phyloP scores from a whole-genome alignment of 2,329 filamentous ascomycete species.

The Aspergillus transmontanensis region DNA sequence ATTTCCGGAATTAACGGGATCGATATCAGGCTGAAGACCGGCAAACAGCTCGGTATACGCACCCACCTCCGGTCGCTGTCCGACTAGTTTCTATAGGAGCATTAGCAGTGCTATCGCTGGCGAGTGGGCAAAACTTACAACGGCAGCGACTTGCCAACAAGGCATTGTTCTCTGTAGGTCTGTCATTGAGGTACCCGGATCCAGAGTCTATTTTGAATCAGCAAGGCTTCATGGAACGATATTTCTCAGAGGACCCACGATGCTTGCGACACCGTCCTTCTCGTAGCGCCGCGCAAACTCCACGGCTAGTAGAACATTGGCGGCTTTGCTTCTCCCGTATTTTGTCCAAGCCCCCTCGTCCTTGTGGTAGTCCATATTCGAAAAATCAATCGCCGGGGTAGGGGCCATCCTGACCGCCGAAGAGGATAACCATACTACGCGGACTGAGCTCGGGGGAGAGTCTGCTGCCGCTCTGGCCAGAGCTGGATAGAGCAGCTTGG shows the following conservation, averaged over 20 bases:
- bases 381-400: slow-evolving; percentile 21
- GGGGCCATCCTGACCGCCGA: slow-evolving; percentile 26
- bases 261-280: slow-evolving; percentile 20
- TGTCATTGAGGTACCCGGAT: slow-evolving; percentile 14
- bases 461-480: slow-evolving; percentile 32
- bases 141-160: neutral
- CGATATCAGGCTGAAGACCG: slow-evolving; percentile 4
- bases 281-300: slow-evolving; percentile 17
- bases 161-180: slow-evolving; percentile 15
- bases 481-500: slow-evolving; percentile 31
- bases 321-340: slow-evolving; percentile 26
- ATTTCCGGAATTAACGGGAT: neutral
- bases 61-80: slow-evolving; percentile 12
- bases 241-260: slow-evolving; percentile 10
- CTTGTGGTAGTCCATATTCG: slow-evolving; percentile 20
- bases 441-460: slow-evolving; percentile 27
- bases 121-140: neutral
- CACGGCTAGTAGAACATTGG: slow-evolving; percentile 21
- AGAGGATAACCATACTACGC: slow-evolving; percentile 39
- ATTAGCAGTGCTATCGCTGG: neutral
- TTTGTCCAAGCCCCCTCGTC: slow-evolving; percentile 17
- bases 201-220: slow-evolving; percentile 7
- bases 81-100: neutral
- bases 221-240: neutral
- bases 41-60: slow-evolving; percentile 28